Evolutionary conservation across 2,329 filamentous ascomycete species (phyloP).

Genomic region (Fusarium phyllophilum): DNA sequence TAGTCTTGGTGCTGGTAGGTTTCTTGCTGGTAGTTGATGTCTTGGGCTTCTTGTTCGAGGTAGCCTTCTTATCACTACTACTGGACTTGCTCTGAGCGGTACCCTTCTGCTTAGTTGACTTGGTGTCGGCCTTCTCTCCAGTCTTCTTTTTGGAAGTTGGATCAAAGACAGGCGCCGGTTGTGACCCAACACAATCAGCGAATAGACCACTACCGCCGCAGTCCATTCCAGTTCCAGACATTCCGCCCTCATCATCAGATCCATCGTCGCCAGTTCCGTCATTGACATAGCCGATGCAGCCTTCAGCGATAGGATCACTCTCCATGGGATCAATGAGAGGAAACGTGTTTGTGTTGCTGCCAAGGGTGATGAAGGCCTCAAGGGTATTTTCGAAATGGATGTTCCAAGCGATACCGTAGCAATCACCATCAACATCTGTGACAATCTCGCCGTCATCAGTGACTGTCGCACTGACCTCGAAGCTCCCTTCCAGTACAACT

Average conservation of each 20-base stretch:
- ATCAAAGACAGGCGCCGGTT: not conserved
- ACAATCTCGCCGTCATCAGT: not conserved
- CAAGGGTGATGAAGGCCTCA: not conserved
- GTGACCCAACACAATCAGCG: not conserved
- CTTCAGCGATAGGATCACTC: slow-evolving; percentile 2
- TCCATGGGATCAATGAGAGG: not conserved
- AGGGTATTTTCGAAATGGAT: slow-evolving; percentile 8
- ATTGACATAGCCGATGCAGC: slow-evolving; percentile 14
- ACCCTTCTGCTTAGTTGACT: not conserved
- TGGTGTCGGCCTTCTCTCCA: not conserved
- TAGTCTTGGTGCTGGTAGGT: not conserved
- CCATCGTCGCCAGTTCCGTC: not conserved
- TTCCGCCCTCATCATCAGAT: not conserved
- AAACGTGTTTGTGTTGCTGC: not conserved
- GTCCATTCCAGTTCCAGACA: not conserved
- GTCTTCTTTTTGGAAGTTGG: not conserved
- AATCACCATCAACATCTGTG: not conserved
- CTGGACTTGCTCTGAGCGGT: not conserved
- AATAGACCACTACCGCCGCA: not conserved
- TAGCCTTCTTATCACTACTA: not conserved
- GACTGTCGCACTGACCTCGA: not conserved
- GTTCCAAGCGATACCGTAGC: slow-evolving; percentile 15
- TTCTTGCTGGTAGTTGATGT: not conserved
- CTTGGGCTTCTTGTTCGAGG: not conserved
- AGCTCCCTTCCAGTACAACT: not conserved